Conservation (phyloP, 148 eudicot species). For the Dianthus caryophyllus region DNA sequence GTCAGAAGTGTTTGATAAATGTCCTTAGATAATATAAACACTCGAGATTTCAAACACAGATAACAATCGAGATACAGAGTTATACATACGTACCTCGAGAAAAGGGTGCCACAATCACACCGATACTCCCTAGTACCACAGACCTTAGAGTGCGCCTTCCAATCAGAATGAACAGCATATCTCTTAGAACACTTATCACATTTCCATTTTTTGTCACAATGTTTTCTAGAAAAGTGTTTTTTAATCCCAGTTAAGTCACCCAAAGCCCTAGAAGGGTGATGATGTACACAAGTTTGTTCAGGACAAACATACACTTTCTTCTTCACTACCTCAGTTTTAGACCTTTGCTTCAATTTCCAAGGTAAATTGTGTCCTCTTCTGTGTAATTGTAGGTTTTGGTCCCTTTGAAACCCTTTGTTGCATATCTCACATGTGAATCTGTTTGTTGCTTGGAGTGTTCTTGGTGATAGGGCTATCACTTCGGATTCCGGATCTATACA, state of each 20-base stretch:
- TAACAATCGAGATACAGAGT: background rate
- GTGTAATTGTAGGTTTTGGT: slow-evolving; percentile 87
- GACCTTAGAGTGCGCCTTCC: slow-evolving; percentile 94
- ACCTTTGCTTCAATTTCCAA: slow-evolving; percentile 92
- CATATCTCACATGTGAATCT: slow-evolving; percentile 84
- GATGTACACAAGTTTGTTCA: slow-evolving; percentile 71
- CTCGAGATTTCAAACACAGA: no score
- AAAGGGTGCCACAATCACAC: slow-evolving; percentile 97
- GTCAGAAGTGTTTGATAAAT: no score
- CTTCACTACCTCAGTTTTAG: slow-evolving; percentile 45
- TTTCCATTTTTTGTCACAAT: slow-evolving; percentile 92
- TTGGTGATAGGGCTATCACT: slow-evolving; percentile 89
- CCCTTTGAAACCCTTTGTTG: slow-evolving; percentile 90
- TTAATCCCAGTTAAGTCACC: slow-evolving; percentile 92
- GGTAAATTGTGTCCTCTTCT: slow-evolving; percentile 94
- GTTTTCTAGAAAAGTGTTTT: slow-evolving; percentile 85
- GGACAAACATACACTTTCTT: slow-evolving; percentile 96
- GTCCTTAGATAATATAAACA: no score
- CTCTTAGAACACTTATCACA: slow-evolving; percentile 86
- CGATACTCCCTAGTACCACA: slow-evolving; percentile 96
- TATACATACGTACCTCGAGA: slow-evolving; percentile 59
- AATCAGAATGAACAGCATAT: slow-evolving; percentile 98
- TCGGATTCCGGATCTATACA: slow-evolving; percentile 82
- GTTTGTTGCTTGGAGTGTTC: slow-evolving; percentile 68
- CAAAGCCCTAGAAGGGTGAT: slow-evolving; percentile 82